Evolutionary conservation across 2,329 filamentous ascomycete species (phyloP).

Genomic region (Ceratocystis huliohia): DNA sequence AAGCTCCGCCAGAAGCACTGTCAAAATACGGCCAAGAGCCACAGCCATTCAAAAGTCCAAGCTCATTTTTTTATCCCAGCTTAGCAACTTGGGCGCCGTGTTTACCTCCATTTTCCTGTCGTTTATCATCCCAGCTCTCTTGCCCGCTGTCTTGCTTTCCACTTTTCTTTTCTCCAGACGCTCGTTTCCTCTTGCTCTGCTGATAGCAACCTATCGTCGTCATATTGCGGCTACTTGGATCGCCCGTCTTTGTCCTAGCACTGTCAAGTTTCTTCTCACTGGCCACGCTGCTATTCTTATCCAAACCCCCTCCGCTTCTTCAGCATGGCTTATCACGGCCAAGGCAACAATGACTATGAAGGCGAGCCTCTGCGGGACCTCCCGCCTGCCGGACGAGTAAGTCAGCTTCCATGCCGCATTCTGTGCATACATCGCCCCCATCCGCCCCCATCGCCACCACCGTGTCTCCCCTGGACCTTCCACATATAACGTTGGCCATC

Average conservation of each 20-base stretch:
- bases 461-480: neutral
- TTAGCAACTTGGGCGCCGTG: neutral
- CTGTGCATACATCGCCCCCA: neutral
- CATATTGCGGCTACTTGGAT: neutral
- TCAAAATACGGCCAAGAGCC: conserved; percentile 7
- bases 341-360: conserved; percentile 43
- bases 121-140: neutral
- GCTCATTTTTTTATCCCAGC: conserved; percentile 2
- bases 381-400: conserved; percentile 46
- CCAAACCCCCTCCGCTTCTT: conserved; percentile 21
- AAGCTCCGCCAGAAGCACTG: neutral
- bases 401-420: conserved; percentile 26
- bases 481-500: too few species aligned
- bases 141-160: neutral
- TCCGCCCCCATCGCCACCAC: neutral
- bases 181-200: neutral
- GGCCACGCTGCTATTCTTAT: neutral
- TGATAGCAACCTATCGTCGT: neutral
- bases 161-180: neutral
- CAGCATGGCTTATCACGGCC: conserved; percentile 49
- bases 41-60: neutral
- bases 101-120: neutral
- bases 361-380: conserved; percentile 57
- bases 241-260: neutral
- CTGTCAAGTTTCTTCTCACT: neutral